phyloP scores from a whole-genome alignment of 768 basidiomycete species.

The Mrakia frigida region DNA sequence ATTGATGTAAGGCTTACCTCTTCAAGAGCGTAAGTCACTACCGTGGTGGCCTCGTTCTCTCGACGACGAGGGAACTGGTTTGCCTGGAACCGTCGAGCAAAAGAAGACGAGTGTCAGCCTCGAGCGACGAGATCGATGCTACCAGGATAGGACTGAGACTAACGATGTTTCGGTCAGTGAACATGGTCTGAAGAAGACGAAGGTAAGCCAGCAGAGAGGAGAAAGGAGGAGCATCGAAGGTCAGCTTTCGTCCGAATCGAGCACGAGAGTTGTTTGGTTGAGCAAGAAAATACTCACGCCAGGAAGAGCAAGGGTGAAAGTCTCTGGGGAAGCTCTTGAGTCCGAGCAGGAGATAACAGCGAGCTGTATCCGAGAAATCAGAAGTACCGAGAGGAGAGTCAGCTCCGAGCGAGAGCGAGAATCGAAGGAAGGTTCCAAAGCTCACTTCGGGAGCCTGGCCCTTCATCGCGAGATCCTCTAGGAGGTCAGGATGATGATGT shows the following conservation, averaged over 20 bases:
- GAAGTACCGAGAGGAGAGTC: neutral
- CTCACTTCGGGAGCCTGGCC: neutral
- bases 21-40: neutral
- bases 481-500: neutral
- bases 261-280: neutral
- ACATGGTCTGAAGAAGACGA: neutral
- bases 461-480: neutral
- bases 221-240: neutral
- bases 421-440: neutral
- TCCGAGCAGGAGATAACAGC: neutral
- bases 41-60: neutral
- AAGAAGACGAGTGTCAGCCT: neutral
- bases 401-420: neutral
- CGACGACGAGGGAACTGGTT: constrained; percentile 1
- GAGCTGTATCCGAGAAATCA: neutral
- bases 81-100: neutral
- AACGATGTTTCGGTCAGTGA: constrained; percentile 14
- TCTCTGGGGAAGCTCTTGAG: neutral
- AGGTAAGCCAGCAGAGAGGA: neutral
- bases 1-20: neutral
- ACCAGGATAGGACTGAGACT: neutral
- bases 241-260: neutral
- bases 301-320: neutral
- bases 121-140: no score
- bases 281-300: no score